Conservation (phyloP, 208 protist genomes). For the Leishmania turanica region DNA sequence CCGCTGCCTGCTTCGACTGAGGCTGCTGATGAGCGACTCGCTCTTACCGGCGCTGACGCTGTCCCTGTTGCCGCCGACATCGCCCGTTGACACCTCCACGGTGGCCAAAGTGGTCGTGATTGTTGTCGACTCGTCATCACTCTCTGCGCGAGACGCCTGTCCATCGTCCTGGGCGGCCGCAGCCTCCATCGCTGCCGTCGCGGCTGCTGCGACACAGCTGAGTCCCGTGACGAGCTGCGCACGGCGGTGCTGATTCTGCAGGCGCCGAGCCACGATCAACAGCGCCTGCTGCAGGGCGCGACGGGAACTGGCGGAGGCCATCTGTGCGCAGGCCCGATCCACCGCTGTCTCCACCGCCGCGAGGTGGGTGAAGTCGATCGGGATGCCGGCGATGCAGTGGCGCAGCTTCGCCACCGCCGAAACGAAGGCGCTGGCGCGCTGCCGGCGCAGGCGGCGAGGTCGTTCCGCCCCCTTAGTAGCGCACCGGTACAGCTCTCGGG, state of each 20-base stretch:
- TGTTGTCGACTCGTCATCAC: background rate
- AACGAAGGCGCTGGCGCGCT: slow-evolving; percentile 27
- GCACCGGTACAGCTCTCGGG: background rate
- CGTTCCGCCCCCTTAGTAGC: background rate
- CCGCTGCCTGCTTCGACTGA: background rate
- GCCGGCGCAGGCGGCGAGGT: slow-evolving; percentile 8
- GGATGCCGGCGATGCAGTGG: slow-evolving; percentile 21
- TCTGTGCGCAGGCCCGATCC: slow-evolving; percentile 21
- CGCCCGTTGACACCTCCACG: background rate
- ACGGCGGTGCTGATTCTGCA: slow-evolving; percentile 31
- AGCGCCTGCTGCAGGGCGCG: slow-evolving; percentile 38
- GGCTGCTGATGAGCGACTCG: background rate
- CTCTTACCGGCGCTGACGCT: background rate
- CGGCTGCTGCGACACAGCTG: background rate
- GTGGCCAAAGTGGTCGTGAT: background rate
- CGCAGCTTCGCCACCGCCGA: slow-evolving; percentile 36
- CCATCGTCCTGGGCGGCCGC: background rate
- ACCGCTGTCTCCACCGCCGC: slow-evolving; percentile 28
- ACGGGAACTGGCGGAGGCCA: slow-evolving; percentile 8
- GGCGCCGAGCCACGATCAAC: slow-evolving; percentile 38
- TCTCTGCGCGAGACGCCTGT: background rate
- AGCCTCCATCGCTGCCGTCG: background rate
- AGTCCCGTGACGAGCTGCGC: slow-evolving; percentile 1
- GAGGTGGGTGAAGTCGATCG: slow-evolving; percentile 29
- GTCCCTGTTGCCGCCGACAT: background rate